Evolutionary conservation across 2,329 filamentous ascomycete genomes (phyloP).

Genomic region (Dichotomopilus funicola): DNA sequence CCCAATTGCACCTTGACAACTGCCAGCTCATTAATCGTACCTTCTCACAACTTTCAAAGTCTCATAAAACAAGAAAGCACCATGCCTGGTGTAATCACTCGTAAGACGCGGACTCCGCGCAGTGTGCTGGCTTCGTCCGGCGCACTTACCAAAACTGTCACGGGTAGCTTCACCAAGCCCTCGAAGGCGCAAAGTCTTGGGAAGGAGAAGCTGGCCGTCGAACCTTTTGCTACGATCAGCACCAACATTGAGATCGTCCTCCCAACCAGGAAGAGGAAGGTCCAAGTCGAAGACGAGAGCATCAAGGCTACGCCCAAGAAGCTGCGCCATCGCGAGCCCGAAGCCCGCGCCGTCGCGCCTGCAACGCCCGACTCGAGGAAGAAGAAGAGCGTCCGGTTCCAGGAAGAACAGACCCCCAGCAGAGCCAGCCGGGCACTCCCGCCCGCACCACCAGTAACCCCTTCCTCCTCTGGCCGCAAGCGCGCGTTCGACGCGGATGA

Average conservation of each 20-base stretch:
- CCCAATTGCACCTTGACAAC: background rate
- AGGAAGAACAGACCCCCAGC: slow-evolving; percentile 11
- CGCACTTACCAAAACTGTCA: slow-evolving; percentile 24
- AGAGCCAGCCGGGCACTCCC: slow-evolving; percentile 11
- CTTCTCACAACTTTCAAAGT: background rate
- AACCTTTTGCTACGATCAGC: slow-evolving; percentile 28
- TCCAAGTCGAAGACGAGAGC: slow-evolving; percentile 27
- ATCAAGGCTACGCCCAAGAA: slow-evolving; percentile 15
- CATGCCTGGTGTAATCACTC: slow-evolving; percentile 24
- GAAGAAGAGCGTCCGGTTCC: slow-evolving; percentile 22
- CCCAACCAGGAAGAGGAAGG: slow-evolving; percentile 35
- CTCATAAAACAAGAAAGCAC: slow-evolving; percentile 12
- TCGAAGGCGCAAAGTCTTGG: slow-evolving; percentile 35
- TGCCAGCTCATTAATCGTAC: background rate
- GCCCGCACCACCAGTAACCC: slow-evolving; percentile 11
- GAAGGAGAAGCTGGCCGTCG: slow-evolving; percentile 25
- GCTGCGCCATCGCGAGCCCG: slow-evolving; percentile 11
- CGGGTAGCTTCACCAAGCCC: slow-evolving; percentile 41
- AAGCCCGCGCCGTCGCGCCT: slow-evolving; percentile 12
- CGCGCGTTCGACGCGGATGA: slow-evolving; percentile 19
- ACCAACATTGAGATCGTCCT: slow-evolving; percentile 26
- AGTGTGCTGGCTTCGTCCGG: slow-evolving; percentile 16
- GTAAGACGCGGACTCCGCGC: slow-evolving; percentile 20
- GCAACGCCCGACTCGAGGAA: slow-evolving; percentile 26
- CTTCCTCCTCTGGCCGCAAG: slow-evolving; percentile 27